A percentile compares a stretch with the other conserved stretches of the same genome.
Conservation (phyloP, 1,139 yeast species). For the Blastobotrys persicus region DNA sequence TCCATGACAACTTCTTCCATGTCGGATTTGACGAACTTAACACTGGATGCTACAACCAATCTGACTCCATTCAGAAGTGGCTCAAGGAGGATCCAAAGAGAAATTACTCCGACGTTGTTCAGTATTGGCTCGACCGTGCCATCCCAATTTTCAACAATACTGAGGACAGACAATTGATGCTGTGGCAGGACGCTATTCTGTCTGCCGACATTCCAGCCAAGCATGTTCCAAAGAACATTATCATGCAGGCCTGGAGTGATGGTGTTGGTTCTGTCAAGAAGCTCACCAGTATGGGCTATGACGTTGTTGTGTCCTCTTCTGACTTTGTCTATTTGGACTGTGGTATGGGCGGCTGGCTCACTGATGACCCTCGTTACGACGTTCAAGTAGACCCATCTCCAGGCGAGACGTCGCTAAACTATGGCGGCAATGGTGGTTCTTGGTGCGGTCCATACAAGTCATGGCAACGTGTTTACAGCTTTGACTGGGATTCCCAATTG, state of each 20-base stretch:
- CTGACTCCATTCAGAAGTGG: constrained; percentile 38
- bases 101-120: constrained; percentile 39
- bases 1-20: constrained; percentile 45
- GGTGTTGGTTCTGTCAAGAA: constrained; percentile 28
- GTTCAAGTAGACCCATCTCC: constrained; percentile 32
- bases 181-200: constrained; percentile 52
- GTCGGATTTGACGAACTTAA: constrained; percentile 49
- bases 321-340: constrained; percentile 47
- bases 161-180: constrained; percentile 37
- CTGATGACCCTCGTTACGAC: constrained; percentile 42
- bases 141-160: constrained; percentile 40
- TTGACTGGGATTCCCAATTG: constrained; percentile 41
- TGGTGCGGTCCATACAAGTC: constrained; percentile 53
- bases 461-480: constrained; percentile 48
- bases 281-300: constrained; percentile 43
- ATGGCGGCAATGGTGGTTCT: constrained; percentile 42
- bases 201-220: constrained; percentile 26
- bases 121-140: constrained; percentile 44
- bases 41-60: constrained; percentile 42
- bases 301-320: constrained; percentile 45
- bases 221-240: constrained; percentile 35
- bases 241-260: constrained; percentile 46
- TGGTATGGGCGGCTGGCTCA: constrained; percentile 46
- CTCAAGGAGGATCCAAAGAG: constrained; percentile 44
- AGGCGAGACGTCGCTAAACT: constrained; percentile 34